Evolutionary conservation across 495 filamentous ascomycete species (phyloP), one percentile per base, ranked within the genome.

Genomic region (Aspergillus ostianus): DNA sequence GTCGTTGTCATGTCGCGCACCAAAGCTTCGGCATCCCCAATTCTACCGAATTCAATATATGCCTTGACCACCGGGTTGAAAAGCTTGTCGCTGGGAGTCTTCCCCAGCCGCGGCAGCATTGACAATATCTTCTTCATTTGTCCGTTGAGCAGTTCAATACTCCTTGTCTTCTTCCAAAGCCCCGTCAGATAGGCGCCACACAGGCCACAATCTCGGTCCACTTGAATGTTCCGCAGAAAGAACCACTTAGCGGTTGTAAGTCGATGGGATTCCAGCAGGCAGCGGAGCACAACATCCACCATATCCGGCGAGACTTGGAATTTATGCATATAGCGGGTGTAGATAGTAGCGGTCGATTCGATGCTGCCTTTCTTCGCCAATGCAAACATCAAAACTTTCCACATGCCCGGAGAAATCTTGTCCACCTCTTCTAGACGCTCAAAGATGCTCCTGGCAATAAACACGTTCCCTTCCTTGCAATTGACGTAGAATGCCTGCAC

Each of bases 41-140:
- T 51, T 32, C 70, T 62, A 12, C 77, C 77, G 36, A 70, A 70
- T 20, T 76, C 70, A 15, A 79, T 59, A 48, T 72, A 77, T 26
- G 74, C 74, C 53, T 74, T 73, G 47, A 80, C 49, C 46, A 80
- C 61, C 1, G 76, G 76, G 45, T 78, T 79, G 62, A 79, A 74
- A 18, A 80, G 65, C 51, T 77, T 80, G 19, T 73, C 70, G 6
- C 69, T 79, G 21, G 71, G 67, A 8, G 53, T 46, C 54, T 72
- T 73, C 13, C 58, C 58, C 21, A 77, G 45, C 0, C 66, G 61
- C 4, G 62, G 55, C 13, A 76, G 59, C 23, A 64, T 61, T 12
- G 57, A 47, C 29, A 80, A 36, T 0, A 78, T 49, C 32, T 65
- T 72, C 18, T 58, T 62, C 23, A 79, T 65, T 59, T 79, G 71